Percentiles rank a stretch among this genome's conserved stretches.
These are phyloP conservation scores for Stephania yunnanensis DNA, from an alignment of 164 flowering plant species.

Conservation along the genomic window DNA sequence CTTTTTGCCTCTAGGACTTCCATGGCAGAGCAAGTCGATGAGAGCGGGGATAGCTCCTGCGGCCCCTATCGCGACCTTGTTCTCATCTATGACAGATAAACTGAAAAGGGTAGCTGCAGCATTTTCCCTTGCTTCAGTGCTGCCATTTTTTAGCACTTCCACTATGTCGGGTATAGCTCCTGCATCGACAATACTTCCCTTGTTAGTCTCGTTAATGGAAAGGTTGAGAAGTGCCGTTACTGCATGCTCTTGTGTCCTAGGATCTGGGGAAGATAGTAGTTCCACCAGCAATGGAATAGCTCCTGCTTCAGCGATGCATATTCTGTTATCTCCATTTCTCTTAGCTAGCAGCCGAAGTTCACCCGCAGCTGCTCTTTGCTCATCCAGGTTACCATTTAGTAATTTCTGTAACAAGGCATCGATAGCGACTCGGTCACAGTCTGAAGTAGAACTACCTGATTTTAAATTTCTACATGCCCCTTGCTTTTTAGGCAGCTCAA, in stretches of 20 bases:
- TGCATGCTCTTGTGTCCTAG: conserved; percentile 87
- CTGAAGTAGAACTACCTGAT: conserved; percentile 37
- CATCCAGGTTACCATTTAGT: conserved; percentile 47
- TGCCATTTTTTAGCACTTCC: conserved; percentile 73
- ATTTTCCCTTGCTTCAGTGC: conserved; percentile 89
- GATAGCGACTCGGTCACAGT: conserved; percentile 56
- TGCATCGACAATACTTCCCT: conserved; percentile 65
- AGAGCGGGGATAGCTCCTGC: conserved; percentile 87
- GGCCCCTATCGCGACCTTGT: conserved; percentile 81
- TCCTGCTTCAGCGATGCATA: conserved; percentile 81
- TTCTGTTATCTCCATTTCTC: conserved; percentile 74
- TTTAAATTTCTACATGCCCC: conserved; percentile 35
- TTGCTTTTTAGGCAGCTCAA: conserved; percentile 62
- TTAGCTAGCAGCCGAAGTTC: conserved; percentile 84
- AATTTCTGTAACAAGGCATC: conserved; percentile 40
- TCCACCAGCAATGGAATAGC: conserved; percentile 77
- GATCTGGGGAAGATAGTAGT: conserved; percentile 60
- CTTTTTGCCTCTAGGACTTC: conserved; percentile 94
- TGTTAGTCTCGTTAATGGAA: conserved; percentile 81
- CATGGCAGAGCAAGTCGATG: conserved; percentile 65
- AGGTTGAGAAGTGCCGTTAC: conserved; percentile 94
- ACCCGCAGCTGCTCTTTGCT: conserved; percentile 80
- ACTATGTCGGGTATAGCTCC: conserved; percentile 89
- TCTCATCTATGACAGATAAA: conserved; percentile 80
- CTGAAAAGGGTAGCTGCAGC: conserved; percentile 98